A percentile compares a stretch with the other conserved stretches of the same genome.
These are phyloP conservation scores for Aureobasidium sp. DNA, from an alignment of 2,329 filamentous ascomycete species.

Conservation along the genomic window DNA sequence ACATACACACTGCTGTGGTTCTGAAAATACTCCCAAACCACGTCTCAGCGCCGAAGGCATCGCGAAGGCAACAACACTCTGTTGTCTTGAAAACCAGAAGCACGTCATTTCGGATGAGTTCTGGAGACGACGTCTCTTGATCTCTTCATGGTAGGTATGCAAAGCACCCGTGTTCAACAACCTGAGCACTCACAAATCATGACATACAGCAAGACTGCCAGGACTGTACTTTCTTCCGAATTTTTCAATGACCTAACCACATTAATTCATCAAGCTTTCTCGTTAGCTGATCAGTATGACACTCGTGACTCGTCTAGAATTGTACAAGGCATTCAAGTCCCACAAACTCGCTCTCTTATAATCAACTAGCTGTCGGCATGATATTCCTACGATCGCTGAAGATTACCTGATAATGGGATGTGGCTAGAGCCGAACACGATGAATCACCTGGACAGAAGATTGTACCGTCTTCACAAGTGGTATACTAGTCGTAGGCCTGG, in stretches of 20 bases:
- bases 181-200: not conserved
- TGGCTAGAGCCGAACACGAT: too few relatives aligned
- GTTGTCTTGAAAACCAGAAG: not conserved
- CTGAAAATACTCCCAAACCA: not conserved
- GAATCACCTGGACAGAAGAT: not conserved
- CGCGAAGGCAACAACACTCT: not conserved
- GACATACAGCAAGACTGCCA: not conserved
- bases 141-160: not conserved
- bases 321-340: too few relatives aligned
- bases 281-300: too few relatives aligned
- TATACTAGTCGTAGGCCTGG: not conserved
- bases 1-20: not conserved
- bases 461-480: not conserved
- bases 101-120: not conserved
- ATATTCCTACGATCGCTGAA: too few relatives aligned
- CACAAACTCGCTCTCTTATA: too few relatives aligned
- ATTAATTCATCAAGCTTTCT: too few relatives aligned
- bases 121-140: not conserved
- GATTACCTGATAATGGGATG: too few relatives aligned
- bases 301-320: too few relatives aligned
- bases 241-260: too few relatives aligned
- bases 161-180: not conserved
- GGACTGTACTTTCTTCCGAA: not conserved
- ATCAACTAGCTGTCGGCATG: too few relatives aligned
- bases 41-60: not conserved